Base-by-base conservation (phyloP, 2,329 filamentous ascomycete species). In the Cercospora nicotianae region DNA sequence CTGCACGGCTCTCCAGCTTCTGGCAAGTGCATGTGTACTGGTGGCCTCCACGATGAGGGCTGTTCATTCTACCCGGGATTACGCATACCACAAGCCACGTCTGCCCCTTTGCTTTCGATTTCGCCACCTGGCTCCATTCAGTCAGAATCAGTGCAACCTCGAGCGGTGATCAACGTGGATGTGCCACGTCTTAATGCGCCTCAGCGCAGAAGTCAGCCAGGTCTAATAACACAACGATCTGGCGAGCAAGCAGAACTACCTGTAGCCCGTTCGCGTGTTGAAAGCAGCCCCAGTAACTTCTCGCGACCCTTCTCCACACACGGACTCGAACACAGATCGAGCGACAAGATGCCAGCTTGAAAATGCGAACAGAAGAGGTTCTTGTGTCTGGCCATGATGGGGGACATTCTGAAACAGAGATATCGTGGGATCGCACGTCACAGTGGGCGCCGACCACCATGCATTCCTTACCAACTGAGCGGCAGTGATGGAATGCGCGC, bases 51-150 rank as follows among this genome's bases (percentile, higher is more conserved):
- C 42, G 66, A 71, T 20, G 36, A 48, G 20, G 33, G 42, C 16
- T 73, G 72, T 45, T 36, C 67, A 18, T 64, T 55, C 39, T 71
- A 70, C 60, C 67, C 72, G 9, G 72, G 70, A 7, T 65, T 73
- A 10, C 64, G 70, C 16, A 28, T 64, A 18, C 68, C 71, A 12
- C 60, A 59, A n/a, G 18, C 69, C 53, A 31, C 60, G 10, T 61
- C 63, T 45, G 58, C 60, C 3, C 28, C 51, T n/a, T 57, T 18
- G 16, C 33, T 30, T 13, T 55, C 60, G 7, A 12, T 13, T 42
- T 16, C 42, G 12, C 10, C 20, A 18, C 60, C 66, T 3, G n/a
- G 62, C 23, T 48, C 31, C 33, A 7, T 53, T 33, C 60, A 20
- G 23, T 20, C 61, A 57, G 31, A 10, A 6, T n/a, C 61, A 18